Conservation (phyloP, 169 alveolate genomes). For the Ophryocystis elektroscirrha region DNA sequence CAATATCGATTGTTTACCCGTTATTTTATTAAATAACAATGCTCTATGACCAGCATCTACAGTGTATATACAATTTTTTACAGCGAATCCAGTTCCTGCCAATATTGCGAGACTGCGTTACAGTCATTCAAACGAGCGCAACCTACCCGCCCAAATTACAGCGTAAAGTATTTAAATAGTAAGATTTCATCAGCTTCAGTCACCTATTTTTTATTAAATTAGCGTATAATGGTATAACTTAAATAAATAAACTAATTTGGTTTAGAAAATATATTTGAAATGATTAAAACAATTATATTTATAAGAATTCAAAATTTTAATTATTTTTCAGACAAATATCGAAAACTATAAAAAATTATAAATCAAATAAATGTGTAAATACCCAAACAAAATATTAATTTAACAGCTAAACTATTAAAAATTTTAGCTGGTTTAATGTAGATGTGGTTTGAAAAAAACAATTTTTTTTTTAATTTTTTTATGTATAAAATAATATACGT, state of each 20-base stretch:
- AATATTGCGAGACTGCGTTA: neutral
- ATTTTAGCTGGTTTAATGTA: neutral
- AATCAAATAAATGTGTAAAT: neutral
- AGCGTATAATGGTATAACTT: neutral
- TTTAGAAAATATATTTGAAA: too few relatives aligned
- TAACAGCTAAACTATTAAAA: neutral
- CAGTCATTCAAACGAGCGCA: neutral
- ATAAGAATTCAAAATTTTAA: too few relatives aligned
- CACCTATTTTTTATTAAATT: neutral
- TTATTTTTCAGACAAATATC: neutral
- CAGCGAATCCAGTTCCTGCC: neutral
- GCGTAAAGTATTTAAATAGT: neutral
- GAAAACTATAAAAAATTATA: neutral
- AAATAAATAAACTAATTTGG: neutral
- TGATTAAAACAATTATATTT: too few relatives aligned
- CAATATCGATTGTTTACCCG: slow-evolving; percentile 38
- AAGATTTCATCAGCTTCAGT: neutral
- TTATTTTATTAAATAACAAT: slow-evolving; percentile 53
- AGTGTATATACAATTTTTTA: slow-evolving; percentile 20
- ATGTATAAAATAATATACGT: neutral
- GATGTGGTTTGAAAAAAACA: neutral
- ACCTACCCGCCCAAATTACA: neutral
- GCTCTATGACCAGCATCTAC: slow-evolving; percentile 87
- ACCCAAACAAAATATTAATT: neutral
- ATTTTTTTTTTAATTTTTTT: neutral